Conservation (phyloP, 768 basidiomycete species). For the Macrocybe gigantea region DNA sequence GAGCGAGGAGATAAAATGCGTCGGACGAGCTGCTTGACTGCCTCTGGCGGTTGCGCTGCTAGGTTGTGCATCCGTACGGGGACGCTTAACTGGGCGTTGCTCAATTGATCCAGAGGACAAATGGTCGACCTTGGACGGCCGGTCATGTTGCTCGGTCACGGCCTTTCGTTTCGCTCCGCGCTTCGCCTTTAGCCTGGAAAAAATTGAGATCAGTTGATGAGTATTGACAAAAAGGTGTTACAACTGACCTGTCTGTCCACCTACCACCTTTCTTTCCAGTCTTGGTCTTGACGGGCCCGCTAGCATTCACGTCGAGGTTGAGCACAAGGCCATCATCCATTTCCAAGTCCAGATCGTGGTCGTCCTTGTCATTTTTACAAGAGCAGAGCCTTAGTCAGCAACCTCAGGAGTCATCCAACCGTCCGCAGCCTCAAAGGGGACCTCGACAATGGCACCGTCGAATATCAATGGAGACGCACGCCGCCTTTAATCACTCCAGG, state of each 20-base stretch:
- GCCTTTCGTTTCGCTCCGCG: constrained; percentile 59
- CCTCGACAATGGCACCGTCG: constrained; percentile 29
- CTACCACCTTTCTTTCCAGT: constrained; percentile 51
- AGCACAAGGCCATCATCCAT: constrained; percentile 78
- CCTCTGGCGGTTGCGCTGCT: constrained; percentile 9
- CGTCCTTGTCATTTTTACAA: neutral
- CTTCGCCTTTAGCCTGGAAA: constrained; percentile 65
- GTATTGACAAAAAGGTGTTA: constrained; percentile 10
- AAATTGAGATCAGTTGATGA: constrained; percentile 1
- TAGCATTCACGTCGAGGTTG: constrained; percentile 50
- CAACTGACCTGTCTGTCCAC: constrained; percentile 71
- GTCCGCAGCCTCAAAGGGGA: neutral
- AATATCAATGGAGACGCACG: constrained; percentile 32
- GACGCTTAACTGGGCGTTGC: constrained; percentile 42
- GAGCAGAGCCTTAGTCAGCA: neutral
- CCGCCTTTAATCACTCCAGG: constrained; percentile 69
- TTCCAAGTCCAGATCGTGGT: neutral
- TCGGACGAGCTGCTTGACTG: constrained; percentile 22
- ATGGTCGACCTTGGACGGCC: constrained; percentile 4
- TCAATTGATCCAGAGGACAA: constrained; percentile 18
- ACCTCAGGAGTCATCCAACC: neutral
- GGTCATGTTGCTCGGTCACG: constrained; percentile 25
- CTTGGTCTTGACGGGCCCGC: constrained; percentile 15
- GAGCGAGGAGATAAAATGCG: constrained; percentile 81
- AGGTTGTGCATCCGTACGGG: constrained; percentile 13